Conservation (phyloP, 352 stramenopile genomes). For the Thalassiosira allenii region DNA sequence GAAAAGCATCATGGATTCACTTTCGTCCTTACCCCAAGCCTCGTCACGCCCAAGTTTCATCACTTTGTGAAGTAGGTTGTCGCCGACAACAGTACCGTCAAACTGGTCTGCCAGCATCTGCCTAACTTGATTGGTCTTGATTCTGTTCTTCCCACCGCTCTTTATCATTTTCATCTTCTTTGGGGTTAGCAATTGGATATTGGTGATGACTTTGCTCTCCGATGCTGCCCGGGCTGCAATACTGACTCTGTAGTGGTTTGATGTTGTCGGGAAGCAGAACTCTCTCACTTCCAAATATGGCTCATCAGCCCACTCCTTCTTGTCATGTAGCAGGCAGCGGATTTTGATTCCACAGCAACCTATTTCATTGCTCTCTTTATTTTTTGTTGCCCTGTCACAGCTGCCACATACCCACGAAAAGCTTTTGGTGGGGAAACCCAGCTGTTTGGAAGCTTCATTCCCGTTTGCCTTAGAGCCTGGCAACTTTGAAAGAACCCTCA, state of each 20-base stretch:
- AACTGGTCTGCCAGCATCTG: constrained; percentile 7
- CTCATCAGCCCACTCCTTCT: neutral
- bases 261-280: constrained; percentile 11
- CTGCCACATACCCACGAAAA: neutral
- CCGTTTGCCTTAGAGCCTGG: too few species aligned
- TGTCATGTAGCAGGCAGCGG: neutral
- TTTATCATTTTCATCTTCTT: constrained; percentile 24
- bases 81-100: neutral
- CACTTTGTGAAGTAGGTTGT: neutral
- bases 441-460: too few species aligned
- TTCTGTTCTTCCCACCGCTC: constrained; percentile 1
- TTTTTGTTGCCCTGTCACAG: neutral
- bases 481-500: too few species aligned
- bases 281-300: constrained; percentile 15
- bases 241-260: constrained; percentile 9
- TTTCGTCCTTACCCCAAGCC: constrained; percentile 6
- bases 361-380: neutral
- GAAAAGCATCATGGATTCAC: constrained; percentile 34
- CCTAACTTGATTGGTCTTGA: neutral
- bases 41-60: constrained; percentile 24
- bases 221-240: neutral
- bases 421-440: too few species aligned
- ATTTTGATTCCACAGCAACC: neutral
- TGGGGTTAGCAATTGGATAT: constrained; percentile 3
- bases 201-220: constrained; percentile 8